A percentile compares a stretch with the other conserved stretches of the same genome.
Conservation (phyloP, 2,329 filamentous ascomycete genomes). For the Aspergillus floridensis region DNA sequence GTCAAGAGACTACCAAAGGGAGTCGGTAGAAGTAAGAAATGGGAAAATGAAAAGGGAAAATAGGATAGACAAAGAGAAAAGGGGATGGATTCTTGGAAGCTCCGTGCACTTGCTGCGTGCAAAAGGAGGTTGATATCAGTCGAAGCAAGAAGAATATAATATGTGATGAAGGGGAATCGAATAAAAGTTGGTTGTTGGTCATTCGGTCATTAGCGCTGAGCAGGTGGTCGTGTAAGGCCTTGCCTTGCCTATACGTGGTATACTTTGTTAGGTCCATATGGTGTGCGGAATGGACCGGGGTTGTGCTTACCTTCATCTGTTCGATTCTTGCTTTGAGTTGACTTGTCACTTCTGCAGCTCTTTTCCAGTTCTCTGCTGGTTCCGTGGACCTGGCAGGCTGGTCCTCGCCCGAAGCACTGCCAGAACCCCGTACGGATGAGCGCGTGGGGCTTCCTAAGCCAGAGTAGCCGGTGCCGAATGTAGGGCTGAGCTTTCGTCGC, state of each 20-base stretch:
- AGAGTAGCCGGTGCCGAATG: conserved; percentile 36
- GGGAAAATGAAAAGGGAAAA: neutral
- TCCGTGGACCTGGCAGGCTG: conserved; percentile 42
- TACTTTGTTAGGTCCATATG: neutral
- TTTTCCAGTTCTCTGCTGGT: conserved; percentile 88
- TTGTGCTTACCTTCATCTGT: conserved; percentile 75
- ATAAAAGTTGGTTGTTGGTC: conserved; percentile 15
- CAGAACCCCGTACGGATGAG: conserved; percentile 33
- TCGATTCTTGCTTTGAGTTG: conserved; percentile 96
- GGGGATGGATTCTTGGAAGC: neutral
- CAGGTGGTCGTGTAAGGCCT: conserved; percentile 42
- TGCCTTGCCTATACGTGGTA: conserved; percentile 39
- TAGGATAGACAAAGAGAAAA: too few relatives aligned
- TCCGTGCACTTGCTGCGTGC: neutral
- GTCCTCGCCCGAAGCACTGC: conserved; percentile 37
- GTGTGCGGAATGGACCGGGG: neutral
- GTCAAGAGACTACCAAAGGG: neutral
- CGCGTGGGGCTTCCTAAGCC: conserved; percentile 40
- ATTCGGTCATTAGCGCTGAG: conserved; percentile 36
- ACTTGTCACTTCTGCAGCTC: conserved; percentile 95
- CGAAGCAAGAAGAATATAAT: conserved; percentile 1
- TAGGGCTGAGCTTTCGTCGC: conserved; percentile 46
- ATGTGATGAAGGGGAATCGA: conserved; percentile 8
- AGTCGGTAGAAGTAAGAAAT: neutral
- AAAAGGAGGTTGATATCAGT: neutral